Evolutionary conservation across 2,329 filamentous ascomycete genomes (phyloP), one percentile per base, ranked within the genome.

Genomic region (Pseudomassariella vexata): DNA sequence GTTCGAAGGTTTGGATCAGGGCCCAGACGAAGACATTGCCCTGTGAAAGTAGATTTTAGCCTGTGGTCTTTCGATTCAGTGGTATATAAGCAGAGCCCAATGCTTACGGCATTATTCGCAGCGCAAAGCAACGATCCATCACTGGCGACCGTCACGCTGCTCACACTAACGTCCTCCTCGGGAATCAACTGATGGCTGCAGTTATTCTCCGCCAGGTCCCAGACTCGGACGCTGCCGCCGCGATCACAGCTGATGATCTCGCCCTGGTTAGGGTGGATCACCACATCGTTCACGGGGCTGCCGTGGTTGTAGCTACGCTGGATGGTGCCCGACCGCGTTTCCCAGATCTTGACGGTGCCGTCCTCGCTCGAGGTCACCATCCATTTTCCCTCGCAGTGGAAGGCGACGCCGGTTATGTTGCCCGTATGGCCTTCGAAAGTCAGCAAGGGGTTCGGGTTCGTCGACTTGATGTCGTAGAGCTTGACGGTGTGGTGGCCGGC

Each of bases 301-400:
- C 83, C 85, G 56, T 98, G 92, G 46, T 76, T 82, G 58, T 98
- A 98, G 61, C 90, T 95, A 34, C 92, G 78, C 62, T 98, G 92
- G 34, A 96, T 79, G 36, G 75, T 80, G 27, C 86, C 90, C 9
- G 75, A 85, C 28, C 89, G 71, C 5, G 88, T 95, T 57, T 95
- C 90, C 89, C 89, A 95, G 42, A 95, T 94, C 69, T 94, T 94
- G 53, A 95, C 89, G 1, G 87, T 94, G 49, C 89, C 86, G 54
- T 98, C 92, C 60, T 98, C 92, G 28, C 86, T 94, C 59, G 85
- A 94, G 8, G 92, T 98, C 12, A 96, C 92, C 85, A 98, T 95
- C 92, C 92, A 98, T 65, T 98, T 98, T 9, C 90, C 89, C 60
- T 98, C 92, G 57, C 90, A 96, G 59, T 98, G 92, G 57, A 98